A percentile compares a stretch with the other conserved stretches of the same genome.
Evolutionary conservation across 768 basidiomycete species (phyloP).

Genomic region (Trametes villosa): DNA sequence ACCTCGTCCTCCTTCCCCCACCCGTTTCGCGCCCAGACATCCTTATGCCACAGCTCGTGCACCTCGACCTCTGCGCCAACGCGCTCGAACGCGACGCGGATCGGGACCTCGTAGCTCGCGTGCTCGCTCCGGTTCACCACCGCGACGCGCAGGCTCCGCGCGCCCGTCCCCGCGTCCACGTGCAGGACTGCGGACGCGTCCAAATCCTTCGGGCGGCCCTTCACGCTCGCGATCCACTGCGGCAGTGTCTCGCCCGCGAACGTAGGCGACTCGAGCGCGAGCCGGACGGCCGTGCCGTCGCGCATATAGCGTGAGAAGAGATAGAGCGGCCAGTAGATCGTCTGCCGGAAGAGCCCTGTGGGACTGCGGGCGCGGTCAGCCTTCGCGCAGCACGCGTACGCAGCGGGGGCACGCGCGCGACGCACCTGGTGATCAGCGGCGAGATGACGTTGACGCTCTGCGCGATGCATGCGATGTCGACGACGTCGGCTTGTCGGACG

Average conservation of each 20-base stretch:
- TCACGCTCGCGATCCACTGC: slow-evolving; percentile 50
- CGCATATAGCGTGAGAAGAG: slow-evolving; percentile 63
- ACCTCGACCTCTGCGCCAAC: too few relatives aligned
- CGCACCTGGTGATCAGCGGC: slow-evolving; percentile 39
- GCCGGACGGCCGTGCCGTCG: slow-evolving; percentile 46
- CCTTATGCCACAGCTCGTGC: too few relatives aligned
- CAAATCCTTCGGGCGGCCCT: slow-evolving; percentile 45
- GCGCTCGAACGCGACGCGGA: too few relatives aligned
- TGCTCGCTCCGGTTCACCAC: too few relatives aligned
- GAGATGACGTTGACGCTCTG: slow-evolving; percentile 59
- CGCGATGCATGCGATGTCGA: slow-evolving; percentile 65
- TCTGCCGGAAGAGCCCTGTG: slow-evolving; percentile 46
- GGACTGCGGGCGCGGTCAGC: slow-evolving; percentile 42
- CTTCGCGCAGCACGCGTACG: neutral
- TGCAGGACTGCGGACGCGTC: slow-evolving; percentile 54
- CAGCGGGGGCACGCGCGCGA: neutral
- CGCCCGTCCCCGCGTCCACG: slow-evolving; percentile 23
- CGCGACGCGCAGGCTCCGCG: slow-evolving; percentile 15
- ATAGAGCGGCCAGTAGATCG: slow-evolving; percentile 55
- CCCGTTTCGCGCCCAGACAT: too few relatives aligned
- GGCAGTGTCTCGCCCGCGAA: slow-evolving; percentile 56
- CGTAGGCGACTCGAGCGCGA: slow-evolving; percentile 41
- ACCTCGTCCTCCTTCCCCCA: too few relatives aligned
- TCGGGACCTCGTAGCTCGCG: too few relatives aligned
- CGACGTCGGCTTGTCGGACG: slow-evolving; percentile 59